Percentiles rank a stretch among this genome's conserved stretches.
These are phyloP conservation scores for Penicillium ucsense DNA, from an alignment of 495 filamentous ascomycete genomes.

Conservation along the genomic window DNA sequence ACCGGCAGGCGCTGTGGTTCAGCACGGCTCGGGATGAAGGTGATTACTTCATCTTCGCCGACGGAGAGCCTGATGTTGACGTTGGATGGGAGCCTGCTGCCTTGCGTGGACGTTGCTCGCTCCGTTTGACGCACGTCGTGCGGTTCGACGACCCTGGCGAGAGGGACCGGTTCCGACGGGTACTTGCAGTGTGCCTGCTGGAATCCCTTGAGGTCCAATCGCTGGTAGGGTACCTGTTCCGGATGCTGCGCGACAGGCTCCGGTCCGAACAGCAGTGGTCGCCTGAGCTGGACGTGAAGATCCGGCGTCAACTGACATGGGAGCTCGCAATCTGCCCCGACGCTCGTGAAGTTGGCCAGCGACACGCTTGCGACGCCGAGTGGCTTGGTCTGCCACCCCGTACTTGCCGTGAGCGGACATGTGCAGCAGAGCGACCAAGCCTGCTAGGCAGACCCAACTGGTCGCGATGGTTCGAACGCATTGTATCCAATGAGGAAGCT, in stretches of 20 bases:
- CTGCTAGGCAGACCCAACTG: conserved; percentile 4
- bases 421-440: conserved; percentile 11
- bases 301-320: conserved; percentile 16
- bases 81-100: conserved; percentile 5
- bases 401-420: conserved; percentile 17
- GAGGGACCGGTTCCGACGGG: conserved; percentile 30
- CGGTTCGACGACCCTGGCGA: conserved; percentile 13
- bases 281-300: conserved; percentile 5
- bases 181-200: conserved; percentile 27
- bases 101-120: conserved; percentile 13
- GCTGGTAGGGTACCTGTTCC: conserved; percentile 24
- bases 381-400: conserved; percentile 22
- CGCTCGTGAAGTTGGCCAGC: conserved; percentile 4
- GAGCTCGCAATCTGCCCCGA: conserved; percentile 16
- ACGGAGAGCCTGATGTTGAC: conserved; percentile 10
- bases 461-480: conserved; percentile 4
- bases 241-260: conserved; percentile 28
- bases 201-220: conserved; percentile 7
- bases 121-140: conserved; percentile 7
- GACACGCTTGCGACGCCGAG: conserved; percentile 28
- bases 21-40: conserved; percentile 9
- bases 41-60: conserved; percentile 34
- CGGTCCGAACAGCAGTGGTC: conserved; percentile 8
- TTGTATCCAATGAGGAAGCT: conserved; percentile 17
- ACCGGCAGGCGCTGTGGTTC: conserved; percentile 29